Conservation (phyloP, 441 rosid species). For the Raphanus hybrid region DNA sequence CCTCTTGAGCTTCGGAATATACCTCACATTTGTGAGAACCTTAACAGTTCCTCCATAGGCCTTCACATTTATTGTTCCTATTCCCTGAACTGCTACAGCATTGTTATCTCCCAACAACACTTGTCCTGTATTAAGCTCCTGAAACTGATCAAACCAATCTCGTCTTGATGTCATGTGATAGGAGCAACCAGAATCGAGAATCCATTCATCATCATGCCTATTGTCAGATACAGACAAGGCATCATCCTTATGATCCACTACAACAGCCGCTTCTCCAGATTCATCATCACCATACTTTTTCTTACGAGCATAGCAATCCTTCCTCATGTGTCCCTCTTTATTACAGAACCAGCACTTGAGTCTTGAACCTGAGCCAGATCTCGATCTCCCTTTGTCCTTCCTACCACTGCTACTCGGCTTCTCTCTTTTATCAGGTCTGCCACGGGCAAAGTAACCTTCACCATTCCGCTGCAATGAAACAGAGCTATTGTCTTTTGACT, state of each 20-base stretch:
- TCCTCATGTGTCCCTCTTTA: too few species aligned
- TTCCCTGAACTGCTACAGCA: background rate
- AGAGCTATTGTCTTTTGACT: too few species aligned
- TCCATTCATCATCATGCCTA: background rate
- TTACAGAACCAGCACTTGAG: too few species aligned
- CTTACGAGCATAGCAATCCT: too few species aligned
- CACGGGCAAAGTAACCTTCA: too few species aligned
- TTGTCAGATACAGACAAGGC: background rate
- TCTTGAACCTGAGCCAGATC: too few species aligned
- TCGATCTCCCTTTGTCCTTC: too few species aligned
- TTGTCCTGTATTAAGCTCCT: background rate
- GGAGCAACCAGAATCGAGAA: background rate
- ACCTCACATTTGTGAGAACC: background rate
- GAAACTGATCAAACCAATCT: background rate
- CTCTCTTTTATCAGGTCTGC: too few species aligned
- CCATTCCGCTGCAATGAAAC: too few species aligned
- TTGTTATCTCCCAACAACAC: background rate
- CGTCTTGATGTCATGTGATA: background rate
- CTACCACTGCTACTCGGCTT: too few species aligned
- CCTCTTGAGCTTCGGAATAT: background rate
- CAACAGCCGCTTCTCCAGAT: too few species aligned
- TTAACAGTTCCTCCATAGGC: background rate
- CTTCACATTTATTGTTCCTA: background rate
- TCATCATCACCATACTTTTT: too few species aligned
- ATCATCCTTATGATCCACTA: background rate